These are phyloP conservation scores for Heterobasidion parviporum DNA, from an alignment of 1,284 basidiomycete species.

Conservation along the genomic window DNA sequence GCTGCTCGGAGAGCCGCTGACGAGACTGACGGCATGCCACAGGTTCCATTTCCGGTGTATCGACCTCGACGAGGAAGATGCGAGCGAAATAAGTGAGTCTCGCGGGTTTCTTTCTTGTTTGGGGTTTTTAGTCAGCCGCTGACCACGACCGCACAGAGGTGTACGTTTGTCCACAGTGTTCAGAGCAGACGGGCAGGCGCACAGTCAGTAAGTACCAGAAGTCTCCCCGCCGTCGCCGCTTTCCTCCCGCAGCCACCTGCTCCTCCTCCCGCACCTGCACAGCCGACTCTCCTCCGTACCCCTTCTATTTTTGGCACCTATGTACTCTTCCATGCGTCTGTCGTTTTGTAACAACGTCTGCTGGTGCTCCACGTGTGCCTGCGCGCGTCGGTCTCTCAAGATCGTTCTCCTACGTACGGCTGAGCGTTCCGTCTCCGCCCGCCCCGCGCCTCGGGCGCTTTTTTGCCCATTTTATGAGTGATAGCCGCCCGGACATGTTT, in stretches of 20 bases:
- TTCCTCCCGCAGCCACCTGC: background rate
- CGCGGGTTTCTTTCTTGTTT: too few species aligned
- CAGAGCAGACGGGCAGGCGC: slow-evolving; percentile 51
- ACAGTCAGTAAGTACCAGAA: slow-evolving; percentile 69
- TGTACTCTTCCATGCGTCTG: slow-evolving; percentile 10
- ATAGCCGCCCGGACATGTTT: background rate
- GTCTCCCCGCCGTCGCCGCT: slow-evolving; percentile 7
- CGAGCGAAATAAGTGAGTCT: slow-evolving; percentile 68
- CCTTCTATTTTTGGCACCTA: slow-evolving; percentile 20
- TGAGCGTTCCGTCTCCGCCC: slow-evolving; percentile 2
- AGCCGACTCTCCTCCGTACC: slow-evolving; percentile 22
- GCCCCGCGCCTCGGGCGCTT: background rate
- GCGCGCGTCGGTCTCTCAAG: background rate
- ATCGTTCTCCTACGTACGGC: slow-evolving; percentile 3
- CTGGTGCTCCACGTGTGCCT: background rate
- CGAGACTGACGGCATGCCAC: background rate
- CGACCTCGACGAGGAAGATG: slow-evolving; percentile 47
- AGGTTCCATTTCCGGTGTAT: slow-evolving; percentile 78
- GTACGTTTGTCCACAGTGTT: slow-evolving; percentile 66
- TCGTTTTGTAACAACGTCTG: slow-evolving; percentile 4
- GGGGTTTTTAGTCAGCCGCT: too few species aligned
- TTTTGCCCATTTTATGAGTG: background rate
- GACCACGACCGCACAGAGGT: too few species aligned
- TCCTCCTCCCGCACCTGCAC: slow-evolving; percentile 25
- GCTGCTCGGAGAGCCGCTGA: background rate